Evolutionary conservation across 805 yeast species (phyloP).

Genomic region (Candida nitratophila): DNA sequence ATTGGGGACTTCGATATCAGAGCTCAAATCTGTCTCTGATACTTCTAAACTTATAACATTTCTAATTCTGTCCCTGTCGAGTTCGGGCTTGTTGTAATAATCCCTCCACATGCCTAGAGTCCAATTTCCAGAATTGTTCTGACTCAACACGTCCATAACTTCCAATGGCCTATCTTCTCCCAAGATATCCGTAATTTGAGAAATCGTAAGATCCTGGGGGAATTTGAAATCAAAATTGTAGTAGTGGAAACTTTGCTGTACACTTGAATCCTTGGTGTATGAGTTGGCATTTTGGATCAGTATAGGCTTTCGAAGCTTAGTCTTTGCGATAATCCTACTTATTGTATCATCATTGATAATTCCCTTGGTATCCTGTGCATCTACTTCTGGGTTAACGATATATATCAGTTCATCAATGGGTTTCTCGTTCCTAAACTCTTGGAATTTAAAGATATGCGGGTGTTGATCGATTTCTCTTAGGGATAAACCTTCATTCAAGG

Average conservation of each 20-base stretch:
- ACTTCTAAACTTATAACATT: conserved; percentile 83
- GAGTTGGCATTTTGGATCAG: conserved; percentile 15
- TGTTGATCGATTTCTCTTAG: conserved; percentile 48
- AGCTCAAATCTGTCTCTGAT: conserved; percentile 46
- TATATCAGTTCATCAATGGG: conserved; percentile 21
- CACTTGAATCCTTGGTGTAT: background rate
- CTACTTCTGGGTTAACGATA: conserved; percentile 17
- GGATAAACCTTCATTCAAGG: conserved; percentile 67
- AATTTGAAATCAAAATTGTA: conserved; percentile 15
- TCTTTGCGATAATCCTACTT: conserved; percentile 15
- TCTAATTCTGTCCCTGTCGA: conserved; percentile 54
- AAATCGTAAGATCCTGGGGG: conserved; percentile 52
- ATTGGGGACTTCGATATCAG: conserved; percentile 50
- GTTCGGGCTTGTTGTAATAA: conserved; percentile 44
- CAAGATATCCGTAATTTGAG: conserved; percentile 46
- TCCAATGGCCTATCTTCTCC: conserved; percentile 64
- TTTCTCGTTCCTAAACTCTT: conserved; percentile 20
- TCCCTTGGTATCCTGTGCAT: conserved; percentile 7
- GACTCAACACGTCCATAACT: conserved; percentile 87
- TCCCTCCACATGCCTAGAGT: conserved; percentile 65
- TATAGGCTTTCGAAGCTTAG: conserved; percentile 24
- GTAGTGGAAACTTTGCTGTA: background rate
- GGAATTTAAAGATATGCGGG: conserved; percentile 39
- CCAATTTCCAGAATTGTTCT: conserved; percentile 65
- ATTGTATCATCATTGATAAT: conserved; percentile 19